Evolutionary conservation across 2,329 filamentous ascomycete genomes (phyloP), one percentile per base, ranked within the genome.

Genomic region (Ploettnerulaceae sp.): DNA sequence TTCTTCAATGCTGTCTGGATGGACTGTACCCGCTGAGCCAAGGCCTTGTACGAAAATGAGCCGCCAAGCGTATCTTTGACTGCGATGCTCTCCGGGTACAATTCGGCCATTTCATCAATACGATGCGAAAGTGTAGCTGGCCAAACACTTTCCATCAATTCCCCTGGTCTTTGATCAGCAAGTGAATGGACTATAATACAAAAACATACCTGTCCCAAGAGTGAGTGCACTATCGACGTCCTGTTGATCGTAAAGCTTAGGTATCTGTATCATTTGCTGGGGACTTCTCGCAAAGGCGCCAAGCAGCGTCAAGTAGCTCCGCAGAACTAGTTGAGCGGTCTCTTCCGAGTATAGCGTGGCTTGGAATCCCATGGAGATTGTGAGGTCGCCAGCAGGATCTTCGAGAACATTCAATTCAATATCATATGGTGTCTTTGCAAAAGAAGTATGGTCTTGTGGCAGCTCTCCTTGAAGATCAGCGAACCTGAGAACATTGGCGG

Each of bases 11-110:
- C 51, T 6, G 48, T 50, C 9, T 64, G 59, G 32, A 74, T 70
- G 6, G 47, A 43, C 7, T 69, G 42, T 7, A 66, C 58, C 1
- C 64, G 64, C 6, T 48, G 9, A 7, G 44, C 51, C 55, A 73
- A 56, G 3, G 63, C 46, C 3, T n/a, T 9, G 45, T 72, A 72
- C 0, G 9, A 12, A 9, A 29, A n/a, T n/a, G 26, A 29, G 26
- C 26, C 14, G 9, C 26, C 26, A 9, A 29, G 26, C 9, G 26
- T 29, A 67, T 70, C 40, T 26, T 54, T 49, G 5, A 54, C 17
- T 18, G 47, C 45, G 18, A 47, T 20, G 8, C 39, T 26, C 21
- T 48, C 24, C 7, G 11, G 8, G 24, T 53, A 26, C 8, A 37
- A 12, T 17, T 39, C 5, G 14, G 29, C 25, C 17, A 56, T 43